Evolutionary conservation across 2,329 filamentous ascomycete genomes (phyloP), one percentile per base, ranked within the genome.

Genomic region (Dothiorella sarmentorum): DNA sequence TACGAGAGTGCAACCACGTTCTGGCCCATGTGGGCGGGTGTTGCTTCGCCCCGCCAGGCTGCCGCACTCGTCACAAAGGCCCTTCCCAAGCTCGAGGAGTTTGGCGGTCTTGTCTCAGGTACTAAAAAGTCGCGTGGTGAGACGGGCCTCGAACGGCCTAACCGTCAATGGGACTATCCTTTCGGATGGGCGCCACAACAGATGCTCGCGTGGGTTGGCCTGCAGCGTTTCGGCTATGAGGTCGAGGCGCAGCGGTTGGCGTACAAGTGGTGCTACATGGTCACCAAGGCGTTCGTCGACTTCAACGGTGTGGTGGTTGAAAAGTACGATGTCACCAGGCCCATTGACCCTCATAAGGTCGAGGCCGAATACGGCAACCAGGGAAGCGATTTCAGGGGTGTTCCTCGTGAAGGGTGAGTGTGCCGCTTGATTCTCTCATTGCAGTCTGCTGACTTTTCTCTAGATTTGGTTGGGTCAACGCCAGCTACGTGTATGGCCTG

Each of bases 141-240:
- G 29, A 79, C 96, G 61, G 86, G 89, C 11, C 75, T 97, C 37
- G 85, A 92, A 66, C 84, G 93, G 47, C 94, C 94, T 7, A 97
- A 97, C 73, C 86, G 94, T 66, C 94, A 99, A 72, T 99, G 94
- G 94, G 94, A 99, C 72, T 97, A 91, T 71, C 94, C 94, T 0
- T 97, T 94, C 70, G 94, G 94, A 61, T 99, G 94, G 94, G 94
- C 94, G 58, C 94, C 94, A 29, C 94, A 99, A 79, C 94, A 99
- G 78, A 97, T 99, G 78, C 84, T 99, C 40, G 93, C 94, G 0
- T 99, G 94, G 94, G 92, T 90, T 1, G 94, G 92, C 2, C 79
- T 99, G 60, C 83, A 91, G 67, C 87, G 92, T 17, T 99, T 97
- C 70, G 91, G 92, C 57, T 97, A 96, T 71, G 86, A 88, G 26